Evolutionary conservation across 768 basidiomycete genomes (phyloP).

Genomic region (Scleroderma bovista): DNA sequence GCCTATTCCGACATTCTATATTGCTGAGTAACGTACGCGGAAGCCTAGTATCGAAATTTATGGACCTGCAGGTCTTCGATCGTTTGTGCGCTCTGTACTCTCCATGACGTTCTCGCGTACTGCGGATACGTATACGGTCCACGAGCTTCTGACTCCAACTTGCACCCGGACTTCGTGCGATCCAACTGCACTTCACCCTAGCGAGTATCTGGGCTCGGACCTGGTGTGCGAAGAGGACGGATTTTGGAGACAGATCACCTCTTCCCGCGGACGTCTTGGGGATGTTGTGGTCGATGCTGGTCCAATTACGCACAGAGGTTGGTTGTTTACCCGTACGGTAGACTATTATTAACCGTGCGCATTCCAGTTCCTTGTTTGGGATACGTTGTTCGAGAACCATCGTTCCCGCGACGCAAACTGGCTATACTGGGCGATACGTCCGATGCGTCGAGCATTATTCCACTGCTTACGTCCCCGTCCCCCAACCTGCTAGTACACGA

Average conservation of each 20-base stretch:
- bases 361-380: slow-evolving; percentile 56
- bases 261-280: slow-evolving; percentile 34
- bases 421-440: slow-evolving; percentile 76
- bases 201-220: slow-evolving; percentile 59
- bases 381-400: slow-evolving; percentile 64
- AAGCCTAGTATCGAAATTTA: slow-evolving; percentile 54
- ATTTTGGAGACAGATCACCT: slow-evolving; percentile 56
- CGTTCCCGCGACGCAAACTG: slow-evolving; percentile 49
- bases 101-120: slow-evolving; percentile 60
- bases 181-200: slow-evolving; percentile 46
- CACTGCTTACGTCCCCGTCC: slow-evolving; percentile 44
- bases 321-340: slow-evolving; percentile 11
- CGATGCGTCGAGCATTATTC: slow-evolving; percentile 55
- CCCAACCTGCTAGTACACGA: slow-evolving; percentile 81
- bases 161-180: slow-evolving; percentile 53
- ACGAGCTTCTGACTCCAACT: slow-evolving; percentile 62
- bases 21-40: neutral
- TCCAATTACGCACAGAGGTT: slow-evolving; percentile 72
- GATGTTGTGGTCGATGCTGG: slow-evolving; percentile 63
- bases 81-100: slow-evolving; percentile 66
- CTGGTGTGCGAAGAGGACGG: slow-evolving; percentile 50
- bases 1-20: neutral
- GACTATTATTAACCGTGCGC: neutral
- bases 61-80: slow-evolving; percentile 73
- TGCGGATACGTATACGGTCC: slow-evolving; percentile 62